phyloP scores from a whole-genome alignment of 2,329 filamentous ascomycete species.

The Xylariomycetidae sp. region DNA sequence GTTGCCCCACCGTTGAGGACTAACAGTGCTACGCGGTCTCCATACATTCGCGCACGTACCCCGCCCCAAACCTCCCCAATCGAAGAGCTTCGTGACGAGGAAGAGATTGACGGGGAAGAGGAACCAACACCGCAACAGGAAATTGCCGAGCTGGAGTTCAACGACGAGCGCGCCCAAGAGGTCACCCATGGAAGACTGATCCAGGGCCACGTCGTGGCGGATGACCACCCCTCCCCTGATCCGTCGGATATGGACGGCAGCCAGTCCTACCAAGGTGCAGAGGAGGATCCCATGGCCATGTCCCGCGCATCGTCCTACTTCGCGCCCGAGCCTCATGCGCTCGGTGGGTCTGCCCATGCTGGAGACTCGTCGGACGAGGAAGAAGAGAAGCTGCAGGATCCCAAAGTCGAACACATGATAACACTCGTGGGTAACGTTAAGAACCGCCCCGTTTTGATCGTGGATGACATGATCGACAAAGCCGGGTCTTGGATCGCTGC shows the following conservation, averaged over 20 bases:
- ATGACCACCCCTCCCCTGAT: conserved; percentile 78
- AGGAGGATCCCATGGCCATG: conserved; percentile 78
- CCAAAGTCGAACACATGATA: conserved; percentile 85
- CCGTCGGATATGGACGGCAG: conserved; percentile 58
- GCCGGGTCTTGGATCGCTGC: conserved; percentile 95
- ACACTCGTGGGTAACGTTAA: conserved; percentile 95
- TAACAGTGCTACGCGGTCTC: conserved; percentile 21
- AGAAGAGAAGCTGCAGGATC: conserved; percentile 78
- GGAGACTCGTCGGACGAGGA: conserved; percentile 84
- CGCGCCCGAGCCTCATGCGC: conserved; percentile 60
- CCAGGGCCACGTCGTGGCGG: conserved; percentile 91
- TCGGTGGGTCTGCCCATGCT: conserved; percentile 81
- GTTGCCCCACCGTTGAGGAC: conserved; percentile 26
- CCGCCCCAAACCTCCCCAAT: conserved; percentile 29
- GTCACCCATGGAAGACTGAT: conserved; percentile 88
- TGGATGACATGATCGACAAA: conserved; percentile 99
- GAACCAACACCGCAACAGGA: too few species aligned
- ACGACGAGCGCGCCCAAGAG: conserved; percentile 76
- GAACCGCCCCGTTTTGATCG: conserved; percentile 82
- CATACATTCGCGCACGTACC: conserved; percentile 23
- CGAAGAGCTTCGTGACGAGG: conserved; percentile 30
- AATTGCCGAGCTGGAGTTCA: conserved; percentile 45
- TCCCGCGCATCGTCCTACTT: conserved; percentile 78
- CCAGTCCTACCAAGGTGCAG: conserved; percentile 35
- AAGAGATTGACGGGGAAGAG: conserved; percentile 33